Percentiles rank a stretch among this genome's conserved stretches.
Evolutionary conservation across 345 rosid genomes (phyloP).

Genomic region (Lumnitzera littorea): DNA sequence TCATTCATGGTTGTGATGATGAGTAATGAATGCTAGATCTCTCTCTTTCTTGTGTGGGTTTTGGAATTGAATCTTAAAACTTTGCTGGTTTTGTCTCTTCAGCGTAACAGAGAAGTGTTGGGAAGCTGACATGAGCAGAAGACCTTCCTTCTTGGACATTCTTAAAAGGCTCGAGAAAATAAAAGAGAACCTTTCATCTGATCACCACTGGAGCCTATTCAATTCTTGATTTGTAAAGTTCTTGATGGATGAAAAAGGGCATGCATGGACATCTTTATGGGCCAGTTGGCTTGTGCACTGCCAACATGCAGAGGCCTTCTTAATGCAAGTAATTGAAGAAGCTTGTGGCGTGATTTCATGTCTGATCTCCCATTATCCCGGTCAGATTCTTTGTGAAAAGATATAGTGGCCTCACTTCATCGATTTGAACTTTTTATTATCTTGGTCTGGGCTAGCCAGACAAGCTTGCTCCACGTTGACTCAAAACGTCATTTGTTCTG

Average conservation of each 20-base stretch:
- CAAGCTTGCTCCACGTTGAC: too few species aligned
- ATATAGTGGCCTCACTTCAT: too few species aligned
- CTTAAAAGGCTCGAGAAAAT: constrained; percentile 90
- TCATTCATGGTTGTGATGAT: not conserved
- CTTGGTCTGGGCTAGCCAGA: too few species aligned
- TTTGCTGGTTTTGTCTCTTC: constrained; percentile 5
- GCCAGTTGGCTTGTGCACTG: too few species aligned
- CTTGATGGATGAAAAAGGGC: too few species aligned
- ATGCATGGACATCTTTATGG: too few species aligned
- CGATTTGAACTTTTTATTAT: too few species aligned
- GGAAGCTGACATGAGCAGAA: constrained; percentile 77
- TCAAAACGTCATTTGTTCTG: too few species aligned
- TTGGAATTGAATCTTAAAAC: not conserved
- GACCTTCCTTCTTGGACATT: constrained; percentile 89
- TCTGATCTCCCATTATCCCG: constrained; percentile 1
- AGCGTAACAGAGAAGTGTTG: constrained; percentile 82
- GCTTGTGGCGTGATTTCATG: not conserved
- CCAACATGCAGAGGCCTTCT: too few species aligned
- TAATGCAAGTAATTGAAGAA: too few species aligned
- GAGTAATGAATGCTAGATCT: not conserved
- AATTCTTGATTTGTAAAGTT: constrained; percentile 27
- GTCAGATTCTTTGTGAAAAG: constrained; percentile 2
- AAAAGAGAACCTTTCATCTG: constrained; percentile 55
- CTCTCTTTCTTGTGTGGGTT: not conserved
- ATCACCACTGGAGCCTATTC: constrained; percentile 84